Evolutionary conservation across 306 rosid species (phyloP), one percentile per base, ranked within the genome.

Genomic region (Lablab purpureus): DNA sequence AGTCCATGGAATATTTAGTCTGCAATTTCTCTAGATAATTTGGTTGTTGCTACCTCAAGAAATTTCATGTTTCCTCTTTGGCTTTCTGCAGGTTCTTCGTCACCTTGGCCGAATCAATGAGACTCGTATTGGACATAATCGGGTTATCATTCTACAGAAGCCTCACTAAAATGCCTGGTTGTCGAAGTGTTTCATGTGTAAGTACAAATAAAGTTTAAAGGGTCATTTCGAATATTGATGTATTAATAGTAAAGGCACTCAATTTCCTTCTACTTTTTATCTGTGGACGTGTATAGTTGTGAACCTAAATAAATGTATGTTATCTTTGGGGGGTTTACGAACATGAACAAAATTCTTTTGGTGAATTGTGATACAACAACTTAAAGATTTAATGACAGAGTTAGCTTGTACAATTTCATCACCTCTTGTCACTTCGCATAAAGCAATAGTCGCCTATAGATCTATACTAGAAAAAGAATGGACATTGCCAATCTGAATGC

Each of bases 51-150:
- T 30, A 34, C 32, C 25, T 64, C 43, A 65, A 65, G 65, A 50
- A 50, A 50, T n/a, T 67, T 28, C 23, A 40, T 2, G 67, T 27
- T 10, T 59, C 66, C 1, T 54, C 50, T 66, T 19, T 74, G 84
- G 47, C 32, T 34, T 62, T 76, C n/a, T 52, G 56, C 89, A 94
- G 99, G 99, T 94, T 78, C 95, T 94, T 80, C 97, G 95, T 62
- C 99, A 94, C 87, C 95, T 94, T 52, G 97, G 99, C 22, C 97
- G 97, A 27, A 83, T 92, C 70, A 94, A 73, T 21, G 99, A 95
- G 86, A 84, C 91, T 84, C 93, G 97, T 36, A 74, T 91, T 32
- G 97, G 98, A 28, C 92, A 87, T 86, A 89, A 92, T 56, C 96
- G 99, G 22, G 87, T 95, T 77, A 86, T 92, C 59, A 85, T 89